A percentile compares a stretch with the other conserved stretches of the same genome.
Evolutionary conservation across 164 flowering plant species (phyloP).

Genomic region (Vitis labrusca): DNA sequence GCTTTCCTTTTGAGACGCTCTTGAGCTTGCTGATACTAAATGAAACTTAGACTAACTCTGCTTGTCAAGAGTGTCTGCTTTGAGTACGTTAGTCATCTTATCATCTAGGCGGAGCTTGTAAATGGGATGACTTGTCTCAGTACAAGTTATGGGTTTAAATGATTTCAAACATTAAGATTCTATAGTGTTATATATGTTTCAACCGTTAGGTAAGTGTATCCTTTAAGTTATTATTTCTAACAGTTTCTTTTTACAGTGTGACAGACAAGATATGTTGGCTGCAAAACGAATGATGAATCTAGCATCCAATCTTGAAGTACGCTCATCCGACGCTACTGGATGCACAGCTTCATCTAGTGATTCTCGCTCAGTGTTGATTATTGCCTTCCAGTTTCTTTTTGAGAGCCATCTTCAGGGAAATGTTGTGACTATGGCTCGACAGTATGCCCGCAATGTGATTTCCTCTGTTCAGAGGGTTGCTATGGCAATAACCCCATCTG

Average conservation of each 20-base stretch:
- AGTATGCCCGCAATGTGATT: slow-evolving; percentile 87
- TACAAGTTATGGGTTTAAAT: too few species aligned
- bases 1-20: too few species aligned
- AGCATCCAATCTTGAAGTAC: slow-evolving; percentile 88
- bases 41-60: too few species aligned
- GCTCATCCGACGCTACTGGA: slow-evolving; percentile 42
- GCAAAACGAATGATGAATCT: slow-evolving; percentile 74
- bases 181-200: too few species aligned
- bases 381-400: slow-evolving; percentile 95
- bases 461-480: slow-evolving; percentile 93
- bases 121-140: too few species aligned
- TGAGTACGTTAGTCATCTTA: too few species aligned
- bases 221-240: too few species aligned
- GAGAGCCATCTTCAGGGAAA: slow-evolving; percentile 72
- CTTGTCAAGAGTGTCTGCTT: too few species aligned
- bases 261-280: slow-evolving; percentile 44
- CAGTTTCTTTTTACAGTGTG: slow-evolving; percentile 25
- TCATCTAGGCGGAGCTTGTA: too few species aligned
- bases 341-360: slow-evolving; percentile 38
- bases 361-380: slow-evolving; percentile 71
- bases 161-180: too few species aligned
- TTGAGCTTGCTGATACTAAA: too few species aligned
- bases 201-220: too few species aligned
- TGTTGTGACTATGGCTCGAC: slow-evolving; percentile 87
- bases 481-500: slow-evolving; percentile 81